Conservation (phyloP, 2,329 filamentous ascomycete genomes). For the Spiromastix sp. region DNA sequence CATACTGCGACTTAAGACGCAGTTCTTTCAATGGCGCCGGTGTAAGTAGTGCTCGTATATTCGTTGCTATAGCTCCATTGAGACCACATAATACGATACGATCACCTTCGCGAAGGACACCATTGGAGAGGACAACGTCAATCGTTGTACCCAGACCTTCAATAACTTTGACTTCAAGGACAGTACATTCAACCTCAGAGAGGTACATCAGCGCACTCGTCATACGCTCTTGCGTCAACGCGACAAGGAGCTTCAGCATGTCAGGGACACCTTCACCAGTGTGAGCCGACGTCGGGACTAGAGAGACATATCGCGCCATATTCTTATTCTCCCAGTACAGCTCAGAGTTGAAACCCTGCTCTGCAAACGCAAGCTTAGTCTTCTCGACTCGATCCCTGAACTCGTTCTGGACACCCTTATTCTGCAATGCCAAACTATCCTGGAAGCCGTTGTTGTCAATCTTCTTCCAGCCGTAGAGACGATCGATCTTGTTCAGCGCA, state of each 20-base stretch:
- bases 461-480: conserved; percentile 97
- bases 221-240: conserved; percentile 94
- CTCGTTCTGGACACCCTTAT: conserved; percentile 85
- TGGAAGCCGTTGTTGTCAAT: conserved; percentile 98
- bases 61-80: conserved; percentile 91
- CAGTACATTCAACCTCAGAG: conserved; percentile 92
- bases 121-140: conserved; percentile 92
- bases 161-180: conserved; percentile 97
- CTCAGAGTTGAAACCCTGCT: conserved; percentile 97
- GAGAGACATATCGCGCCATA: conserved; percentile 87
- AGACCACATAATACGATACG: conserved; percentile 90
- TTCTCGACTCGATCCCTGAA: conserved; percentile 82
- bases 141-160: conserved; percentile 98
- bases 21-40: conserved; percentile 88
- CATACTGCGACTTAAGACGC: conserved; percentile 89
- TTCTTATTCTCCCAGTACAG: conserved; percentile 97
- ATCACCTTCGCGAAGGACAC: conserved; percentile 87
- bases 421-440: conserved; percentile 81
- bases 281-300: conserved; percentile 92
- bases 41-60: conserved; percentile 87
- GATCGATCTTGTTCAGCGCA: conserved; percentile 98
- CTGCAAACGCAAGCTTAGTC: conserved; percentile 87
- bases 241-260: conserved; percentile 90
- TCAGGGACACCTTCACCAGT: conserved; percentile 99
- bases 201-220: conserved; percentile 96